Percentiles rank a stretch among this genome's conserved stretches.
phyloP scores from a whole-genome alignment of 805 yeast genomes.

The Yamadazyma sp. region DNA sequence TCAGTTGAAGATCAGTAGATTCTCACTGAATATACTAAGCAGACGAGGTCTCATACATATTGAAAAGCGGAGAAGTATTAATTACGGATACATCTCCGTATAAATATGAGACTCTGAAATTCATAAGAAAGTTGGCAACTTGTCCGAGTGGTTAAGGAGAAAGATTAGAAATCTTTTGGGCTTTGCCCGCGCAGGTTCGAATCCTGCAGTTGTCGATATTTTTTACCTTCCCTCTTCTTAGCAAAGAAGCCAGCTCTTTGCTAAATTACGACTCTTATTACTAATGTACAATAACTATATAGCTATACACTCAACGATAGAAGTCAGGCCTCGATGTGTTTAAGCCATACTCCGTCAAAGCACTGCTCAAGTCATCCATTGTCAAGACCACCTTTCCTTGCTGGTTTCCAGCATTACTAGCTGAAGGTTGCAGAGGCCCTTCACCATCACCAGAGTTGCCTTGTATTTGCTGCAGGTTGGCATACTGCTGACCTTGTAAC shows the following conservation, averaged over 20 bases:
- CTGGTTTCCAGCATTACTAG: slow-evolving; percentile 50
- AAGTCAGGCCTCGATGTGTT: slow-evolving; percentile 91
- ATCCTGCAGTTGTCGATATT: slow-evolving; percentile 48
- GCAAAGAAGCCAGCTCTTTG: not conserved
- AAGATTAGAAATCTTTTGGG: slow-evolving; percentile 51
- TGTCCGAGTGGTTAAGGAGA: slow-evolving; percentile 52
- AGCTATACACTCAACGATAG: slow-evolving; percentile 73
- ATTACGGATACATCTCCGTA: too few relatives aligned
- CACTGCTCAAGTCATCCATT: slow-evolving; percentile 90
- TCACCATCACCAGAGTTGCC: slow-evolving; percentile 36
- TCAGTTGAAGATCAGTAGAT: too few relatives aligned
- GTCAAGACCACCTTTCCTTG: slow-evolving; percentile 84
- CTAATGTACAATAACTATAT: slow-evolving; percentile 9
- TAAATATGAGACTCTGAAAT: too few relatives aligned
- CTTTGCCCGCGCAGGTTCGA: slow-evolving; percentile 53
- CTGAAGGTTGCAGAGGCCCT: slow-evolving; percentile 33
- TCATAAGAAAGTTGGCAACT: slow-evolving; percentile 40
- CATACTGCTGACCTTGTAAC: slow-evolving; percentile 61
- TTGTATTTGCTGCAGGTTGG: slow-evolving; percentile 36
- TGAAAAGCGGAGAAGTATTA: too few relatives aligned
- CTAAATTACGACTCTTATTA: not conserved
- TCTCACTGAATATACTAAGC: too few relatives aligned
- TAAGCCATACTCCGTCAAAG: slow-evolving; percentile 88
- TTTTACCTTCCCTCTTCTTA: slow-evolving; percentile 19
- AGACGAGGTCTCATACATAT: too few relatives aligned